Percentiles rank a stretch among this genome's conserved stretches.
Conservation (phyloP, 2,329 filamentous ascomycete species). For the Phaeosphaeriaceae sp. region DNA sequence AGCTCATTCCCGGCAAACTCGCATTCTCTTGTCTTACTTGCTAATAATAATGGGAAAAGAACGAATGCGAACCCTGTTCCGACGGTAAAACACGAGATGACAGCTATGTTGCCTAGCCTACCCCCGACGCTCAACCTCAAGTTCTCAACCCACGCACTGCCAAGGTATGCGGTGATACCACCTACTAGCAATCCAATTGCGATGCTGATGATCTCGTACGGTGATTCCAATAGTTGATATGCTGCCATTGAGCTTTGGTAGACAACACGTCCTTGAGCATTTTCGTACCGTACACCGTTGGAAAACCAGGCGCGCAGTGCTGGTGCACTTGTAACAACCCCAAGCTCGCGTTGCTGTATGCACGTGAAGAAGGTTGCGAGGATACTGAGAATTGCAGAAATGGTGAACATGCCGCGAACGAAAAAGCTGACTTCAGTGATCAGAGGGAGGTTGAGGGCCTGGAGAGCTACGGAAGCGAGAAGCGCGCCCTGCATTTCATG, state of each 20-base stretch:
- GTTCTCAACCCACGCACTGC: conserved; percentile 11
- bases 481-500: conserved; percentile 20
- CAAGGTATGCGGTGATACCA: conserved; percentile 24
- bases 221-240: conserved; percentile 20
- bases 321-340: conserved; percentile 7
- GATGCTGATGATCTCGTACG: conserved; percentile 25
- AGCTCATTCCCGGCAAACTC: background rate
- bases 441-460: conserved; percentile 19
- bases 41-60: conserved; percentile 13
- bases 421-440: conserved; percentile 16
- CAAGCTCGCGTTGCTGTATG: conserved; percentile 26
- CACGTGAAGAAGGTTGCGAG: conserved; percentile 26
- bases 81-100: conserved; percentile 12
- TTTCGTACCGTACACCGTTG: conserved; percentile 16
- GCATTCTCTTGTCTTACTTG: conserved; percentile 8
- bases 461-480: conserved; percentile 18
- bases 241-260: conserved; percentile 21
- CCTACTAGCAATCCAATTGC: conserved; percentile 18
- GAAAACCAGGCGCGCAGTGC: conserved; percentile 23
- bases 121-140: conserved; percentile 2
- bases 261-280: background rate
- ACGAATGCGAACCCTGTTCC: conserved; percentile 14
- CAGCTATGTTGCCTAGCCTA: background rate
- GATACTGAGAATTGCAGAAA: conserved; percentile 17
- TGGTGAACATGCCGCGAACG: conserved; percentile 13